Base-by-base conservation (phyloP, 805 yeast genomes). In the Yueomyces sp. region DNA sequence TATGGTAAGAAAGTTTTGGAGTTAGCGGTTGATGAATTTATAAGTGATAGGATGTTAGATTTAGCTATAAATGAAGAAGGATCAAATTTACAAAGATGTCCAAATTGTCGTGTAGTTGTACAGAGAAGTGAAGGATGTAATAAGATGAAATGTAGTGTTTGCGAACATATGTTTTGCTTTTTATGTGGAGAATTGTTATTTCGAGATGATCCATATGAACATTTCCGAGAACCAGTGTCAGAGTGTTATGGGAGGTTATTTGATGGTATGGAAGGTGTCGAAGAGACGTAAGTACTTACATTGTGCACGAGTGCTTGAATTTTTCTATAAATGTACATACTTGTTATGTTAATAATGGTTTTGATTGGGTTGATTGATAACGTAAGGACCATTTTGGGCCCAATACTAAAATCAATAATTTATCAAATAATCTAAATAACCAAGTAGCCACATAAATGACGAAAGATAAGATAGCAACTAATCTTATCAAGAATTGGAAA, bases 391-490 rank as follows among this genome's bases (percentile, higher is more conserved):
- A 74, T 55, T 68, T 77, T 50, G 75, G 76, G 12, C 94, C 94
- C 52, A 77, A 71, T 0, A 69, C 38, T 2, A 70, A n/a, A 5
- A 67, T 54, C 34, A 81, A 54, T n/a, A 72, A 37, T 51, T 69
- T 71, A 51, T 84, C 94, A 28, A 71, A 55, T 4, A 72, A 57
- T 51, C 73, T 70, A 60, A 75, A 83, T 3, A 70, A 37, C 78
- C 87, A 85, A 19, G 80, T 74, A 0, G 81, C 81, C 37, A 77
- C 64, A 28, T 86, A 77, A 45, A 84, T 67, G 11, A 86, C 62
- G 9, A 96, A 96, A 11, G 96, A 95, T 26, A 80, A 57, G 11
- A 90, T 81, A 3, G 95, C 88, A 5, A 82, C 81, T 41, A 88
- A 63, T 50, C 88, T 74, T 8, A 86, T 76, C 6, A 86, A 64